Percentiles rank a stretch among this genome's conserved stretches.
phyloP scores from a whole-genome alignment of 2,329 filamentous ascomycete species.

The Botryosphaeria dothidea region DNA sequence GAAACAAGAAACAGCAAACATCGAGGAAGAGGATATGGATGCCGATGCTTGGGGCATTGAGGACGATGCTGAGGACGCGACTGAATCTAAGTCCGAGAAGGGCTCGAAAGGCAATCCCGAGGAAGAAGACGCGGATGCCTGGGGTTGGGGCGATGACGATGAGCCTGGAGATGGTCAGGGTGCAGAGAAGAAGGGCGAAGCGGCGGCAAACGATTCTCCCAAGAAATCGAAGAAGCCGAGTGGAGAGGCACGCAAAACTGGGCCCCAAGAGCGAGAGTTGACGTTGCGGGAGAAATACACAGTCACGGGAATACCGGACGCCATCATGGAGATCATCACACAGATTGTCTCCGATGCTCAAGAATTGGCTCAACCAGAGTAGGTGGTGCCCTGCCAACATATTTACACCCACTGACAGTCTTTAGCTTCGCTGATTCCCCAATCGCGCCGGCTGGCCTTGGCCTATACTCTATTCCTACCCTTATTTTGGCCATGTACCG shows the following conservation, averaged over 20 bases:
- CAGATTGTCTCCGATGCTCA: constrained; percentile 47
- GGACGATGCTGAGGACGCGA: constrained; percentile 32
- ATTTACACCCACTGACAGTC: neutral
- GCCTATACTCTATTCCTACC: constrained; percentile 71
- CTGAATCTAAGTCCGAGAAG: constrained; percentile 38
- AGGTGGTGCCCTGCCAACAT: constrained; percentile 27
- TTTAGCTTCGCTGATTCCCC: constrained; percentile 47
- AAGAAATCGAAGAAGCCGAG: constrained; percentile 26
- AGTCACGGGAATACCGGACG: constrained; percentile 83
- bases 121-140: constrained; percentile 62
- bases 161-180: constrained; percentile 20
- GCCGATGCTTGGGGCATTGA: constrained; percentile 52
- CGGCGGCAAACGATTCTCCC: constrained; percentile 26
- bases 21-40: constrained; percentile 40
- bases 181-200: constrained; percentile 21
- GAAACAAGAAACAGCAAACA: constrained; percentile 24
- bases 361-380: constrained; percentile 57
- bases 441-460: constrained; percentile 67
- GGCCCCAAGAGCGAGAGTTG: constrained; percentile 58
- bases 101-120: constrained; percentile 29
- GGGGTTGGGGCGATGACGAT: constrained; percentile 81
- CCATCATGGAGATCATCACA: constrained; percentile 69
- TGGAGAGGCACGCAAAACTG: constrained; percentile 30
- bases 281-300: constrained; percentile 83
- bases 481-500: constrained; percentile 77